These are phyloP conservation scores for Cerrena zonata DNA, from an alignment of 1,284 basidiomycete genomes.

Conservation along the genomic window DNA sequence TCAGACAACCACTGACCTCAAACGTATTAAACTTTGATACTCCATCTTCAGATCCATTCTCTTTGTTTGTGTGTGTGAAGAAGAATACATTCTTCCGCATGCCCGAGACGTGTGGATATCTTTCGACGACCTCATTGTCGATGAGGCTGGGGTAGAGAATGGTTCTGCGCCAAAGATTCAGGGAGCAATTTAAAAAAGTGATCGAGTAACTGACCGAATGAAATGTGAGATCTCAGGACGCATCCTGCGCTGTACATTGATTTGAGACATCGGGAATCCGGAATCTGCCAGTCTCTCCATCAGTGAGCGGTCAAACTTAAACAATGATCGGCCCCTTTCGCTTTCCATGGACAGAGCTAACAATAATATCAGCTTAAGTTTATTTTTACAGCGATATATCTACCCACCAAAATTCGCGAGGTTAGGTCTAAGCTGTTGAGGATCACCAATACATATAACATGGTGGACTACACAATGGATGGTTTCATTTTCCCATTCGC, in stretches of 20 bases:
- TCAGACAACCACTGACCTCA: slow-evolving; percentile 40
- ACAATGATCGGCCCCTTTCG: slow-evolving; percentile 26
- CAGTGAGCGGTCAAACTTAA: slow-evolving; percentile 37
- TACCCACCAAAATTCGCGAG: slow-evolving; percentile 57
- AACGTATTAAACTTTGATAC: slow-evolving; percentile 57
- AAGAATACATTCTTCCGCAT: slow-evolving; percentile 55
- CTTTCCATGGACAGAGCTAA: slow-evolving; percentile 36
- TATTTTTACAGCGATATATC: slow-evolving; percentile 1
- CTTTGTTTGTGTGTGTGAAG: slow-evolving; percentile 46
- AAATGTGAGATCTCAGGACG: slow-evolving; percentile 39
- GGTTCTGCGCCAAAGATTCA: no score
- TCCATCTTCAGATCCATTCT: slow-evolving; percentile 49
- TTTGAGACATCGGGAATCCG: slow-evolving; percentile 34
- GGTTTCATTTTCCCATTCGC: neutral
- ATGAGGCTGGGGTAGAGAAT: slow-evolving; percentile 52
- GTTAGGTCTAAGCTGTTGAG: slow-evolving; percentile 61
- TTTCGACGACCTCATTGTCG: slow-evolving; percentile 45
- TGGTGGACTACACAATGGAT: slow-evolving; percentile 39
- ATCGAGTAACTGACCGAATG: no score
- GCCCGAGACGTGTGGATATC: slow-evolving; percentile 50
- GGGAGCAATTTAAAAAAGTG: no score
- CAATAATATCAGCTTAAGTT: neutral
- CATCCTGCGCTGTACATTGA: slow-evolving; percentile 37
- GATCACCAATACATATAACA: slow-evolving; percentile 66
- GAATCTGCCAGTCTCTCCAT: slow-evolving; percentile 38